phyloP scores from a whole-genome alignment of 768 basidiomycete genomes.

The Pleurotus tuber-regium region DNA sequence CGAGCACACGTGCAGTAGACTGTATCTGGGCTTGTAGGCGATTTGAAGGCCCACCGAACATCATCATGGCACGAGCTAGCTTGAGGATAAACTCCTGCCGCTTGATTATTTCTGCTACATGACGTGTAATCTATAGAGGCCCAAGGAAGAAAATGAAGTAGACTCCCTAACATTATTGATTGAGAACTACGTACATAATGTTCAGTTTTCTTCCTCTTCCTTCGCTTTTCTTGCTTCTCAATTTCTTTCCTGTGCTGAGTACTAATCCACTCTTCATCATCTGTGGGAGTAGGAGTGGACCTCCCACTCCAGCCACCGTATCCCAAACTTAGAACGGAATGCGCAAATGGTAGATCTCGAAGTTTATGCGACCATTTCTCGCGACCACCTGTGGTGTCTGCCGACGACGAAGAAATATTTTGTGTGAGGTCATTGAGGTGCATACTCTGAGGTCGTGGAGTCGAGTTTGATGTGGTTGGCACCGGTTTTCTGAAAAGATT shows the following conservation, averaged over 20 bases:
- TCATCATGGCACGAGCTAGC: slow-evolving; percentile 84
- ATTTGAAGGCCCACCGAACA: slow-evolving; percentile 83
- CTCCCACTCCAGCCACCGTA: slow-evolving; percentile 18
- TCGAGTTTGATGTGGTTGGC: neutral
- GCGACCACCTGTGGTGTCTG: neutral
- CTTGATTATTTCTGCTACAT: slow-evolving; percentile 78
- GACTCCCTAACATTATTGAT: neutral
- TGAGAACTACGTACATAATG: slow-evolving; percentile 54
- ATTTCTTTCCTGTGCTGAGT: too few relatives aligned
- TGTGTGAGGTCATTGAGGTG: neutral
- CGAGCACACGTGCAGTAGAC: slow-evolving; percentile 75
- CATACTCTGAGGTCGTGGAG: neutral
- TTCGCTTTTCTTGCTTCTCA: slow-evolving; percentile 40
- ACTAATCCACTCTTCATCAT: slow-evolving; percentile 15
- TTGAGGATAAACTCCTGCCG: slow-evolving; percentile 86
- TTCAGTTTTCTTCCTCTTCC: slow-evolving; percentile 70
- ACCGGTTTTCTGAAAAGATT: slow-evolving; percentile 7
- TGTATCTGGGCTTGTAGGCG: slow-evolving; percentile 80
- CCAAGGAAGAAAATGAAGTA: neutral
- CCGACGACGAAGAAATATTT: neutral
- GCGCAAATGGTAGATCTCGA: slow-evolving; percentile 14
- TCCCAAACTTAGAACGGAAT: slow-evolving; percentile 17
- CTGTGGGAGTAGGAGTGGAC: slow-evolving; percentile 15
- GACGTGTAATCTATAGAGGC: slow-evolving; percentile 63
- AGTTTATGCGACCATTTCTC: slow-evolving; percentile 32